These are phyloP conservation scores for Seiridium unicorne DNA, from an alignment of 2,329 filamentous ascomycete genomes.

Conservation along the genomic window DNA sequence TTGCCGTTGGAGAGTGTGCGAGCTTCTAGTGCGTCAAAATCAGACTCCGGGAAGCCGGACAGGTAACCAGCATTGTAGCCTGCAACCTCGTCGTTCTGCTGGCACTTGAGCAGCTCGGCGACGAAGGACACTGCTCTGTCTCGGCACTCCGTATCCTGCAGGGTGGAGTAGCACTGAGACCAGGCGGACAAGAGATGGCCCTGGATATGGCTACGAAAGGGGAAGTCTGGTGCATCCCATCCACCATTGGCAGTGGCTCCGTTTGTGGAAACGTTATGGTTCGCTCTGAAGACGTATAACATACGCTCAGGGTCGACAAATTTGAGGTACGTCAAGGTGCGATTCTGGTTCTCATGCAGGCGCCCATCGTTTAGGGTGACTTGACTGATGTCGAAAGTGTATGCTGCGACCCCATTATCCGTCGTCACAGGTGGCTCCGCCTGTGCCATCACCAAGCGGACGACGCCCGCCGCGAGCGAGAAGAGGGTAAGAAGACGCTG, in stretches of 20 bases:
- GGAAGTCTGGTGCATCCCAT: slow-evolving; percentile 54
- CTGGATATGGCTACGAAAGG: slow-evolving; percentile 50
- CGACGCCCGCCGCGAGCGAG: background rate
- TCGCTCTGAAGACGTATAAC: slow-evolving; percentile 47
- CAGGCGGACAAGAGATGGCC: slow-evolving; percentile 50
- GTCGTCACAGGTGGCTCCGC: slow-evolving; percentile 21
- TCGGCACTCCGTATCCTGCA: slow-evolving; percentile 40
- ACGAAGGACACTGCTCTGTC: slow-evolving; percentile 44
- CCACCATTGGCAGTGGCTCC: slow-evolving; percentile 45
- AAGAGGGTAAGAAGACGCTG: background rate
- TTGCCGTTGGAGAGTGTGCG: slow-evolving; percentile 42
- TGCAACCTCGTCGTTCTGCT: slow-evolving; percentile 44
- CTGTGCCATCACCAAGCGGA: slow-evolving; percentile 15
- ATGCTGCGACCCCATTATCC: slow-evolving; percentile 31
- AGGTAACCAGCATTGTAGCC: slow-evolving; percentile 46
- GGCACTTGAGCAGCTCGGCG: slow-evolving; percentile 47
- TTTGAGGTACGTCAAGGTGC: slow-evolving; percentile 45
- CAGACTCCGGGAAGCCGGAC: slow-evolving; percentile 51
- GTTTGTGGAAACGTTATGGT: slow-evolving; percentile 43
- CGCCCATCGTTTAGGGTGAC: slow-evolving; percentile 36
- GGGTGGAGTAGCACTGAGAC: slow-evolving; percentile 45
- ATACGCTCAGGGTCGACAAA: slow-evolving; percentile 42
- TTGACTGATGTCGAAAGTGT: slow-evolving; percentile 37
- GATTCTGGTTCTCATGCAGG: slow-evolving; percentile 42
- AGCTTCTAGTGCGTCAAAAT: slow-evolving; percentile 41